Base-by-base conservation (phyloP, 306 rosid species). In the Prunus fruticosa region DNA sequence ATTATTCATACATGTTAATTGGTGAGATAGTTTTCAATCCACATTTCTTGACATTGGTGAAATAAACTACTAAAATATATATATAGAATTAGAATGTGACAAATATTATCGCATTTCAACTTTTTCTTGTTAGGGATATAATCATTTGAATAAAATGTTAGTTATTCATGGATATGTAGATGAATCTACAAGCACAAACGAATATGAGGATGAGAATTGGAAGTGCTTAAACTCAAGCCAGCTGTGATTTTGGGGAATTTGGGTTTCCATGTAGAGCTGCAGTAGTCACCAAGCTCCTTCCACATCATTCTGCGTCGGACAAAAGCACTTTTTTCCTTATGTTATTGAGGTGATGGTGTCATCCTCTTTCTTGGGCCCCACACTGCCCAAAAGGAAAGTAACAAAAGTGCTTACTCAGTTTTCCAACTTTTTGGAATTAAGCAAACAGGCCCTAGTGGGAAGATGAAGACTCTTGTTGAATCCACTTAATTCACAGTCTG, bases 241-340 rank as follows among this genome's bases (percentile, higher is more conserved):
- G 1, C 18, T 2, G 6, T 30, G 66, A 28, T 22, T 11, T 25
- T 32, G 45, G 4, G 22, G 47, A 30, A 64, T 64, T 8, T 18
- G 47, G 25, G 6, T 64, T 64, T 32, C 34, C 14, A 28, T 34
- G 43, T 32, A 1, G 43, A 38, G 68, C 11, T 61, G 67, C 43
- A 28, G 46, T 32, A 16, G 5, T 10, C 41, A 8, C 45, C 32
- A 63, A 74, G 67, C 69, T 79, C 76, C 64, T 60, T 83, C 84
- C 89, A 78, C 90, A 23, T 84, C 89, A 89, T 74, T 43, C 0
- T 71, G 87, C 82, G 89, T 88, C 61, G 72, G 96, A 89, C 91
- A 84, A 82, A 81, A 76, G 25, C 56, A 67, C 81, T 72, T 91
- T 91, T 86, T 20, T 22, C 11, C 76, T 52, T 78, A n/a, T 49